Percentiles rank a stretch among this genome's conserved stretches.
phyloP scores from a whole-genome alignment of 2,329 filamentous ascomycete species.

The Nothopassalora personata region DNA sequence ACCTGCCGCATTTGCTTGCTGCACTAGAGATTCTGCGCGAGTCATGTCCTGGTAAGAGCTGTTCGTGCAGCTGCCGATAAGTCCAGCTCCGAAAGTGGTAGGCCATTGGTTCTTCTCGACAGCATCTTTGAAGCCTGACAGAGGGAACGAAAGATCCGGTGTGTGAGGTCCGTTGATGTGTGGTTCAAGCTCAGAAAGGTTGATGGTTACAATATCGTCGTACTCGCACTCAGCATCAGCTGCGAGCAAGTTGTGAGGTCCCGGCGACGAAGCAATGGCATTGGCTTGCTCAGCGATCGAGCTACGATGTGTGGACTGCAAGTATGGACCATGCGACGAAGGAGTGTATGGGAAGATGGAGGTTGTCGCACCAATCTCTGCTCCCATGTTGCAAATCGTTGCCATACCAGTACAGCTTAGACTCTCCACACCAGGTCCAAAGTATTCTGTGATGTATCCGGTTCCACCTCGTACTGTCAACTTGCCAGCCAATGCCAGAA shows the following conservation, averaged over 20 bases:
- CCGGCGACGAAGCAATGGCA: slow-evolving; percentile 53
- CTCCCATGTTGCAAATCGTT: slow-evolving; percentile 74
- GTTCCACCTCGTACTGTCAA: slow-evolving; percentile 88
- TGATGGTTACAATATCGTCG: slow-evolving; percentile 83
- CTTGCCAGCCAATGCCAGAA: slow-evolving; percentile 79
- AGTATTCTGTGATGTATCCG: slow-evolving; percentile 77
- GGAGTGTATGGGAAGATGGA: slow-evolving; percentile 90
- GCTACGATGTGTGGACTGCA: slow-evolving; percentile 73
- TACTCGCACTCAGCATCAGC: slow-evolving; percentile 81
- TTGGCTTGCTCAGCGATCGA: slow-evolving; percentile 64
- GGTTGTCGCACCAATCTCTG: slow-evolving; percentile 89
- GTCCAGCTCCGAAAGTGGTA: slow-evolving; percentile 78
- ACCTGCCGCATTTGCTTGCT: slow-evolving; percentile 83
- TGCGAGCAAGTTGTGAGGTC: slow-evolving; percentile 60
- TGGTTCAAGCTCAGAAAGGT: slow-evolving; percentile 66
- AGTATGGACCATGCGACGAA: slow-evolving; percentile 73
- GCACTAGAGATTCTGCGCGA: slow-evolving; percentile 83
- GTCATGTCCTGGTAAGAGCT: slow-evolving; percentile 99
- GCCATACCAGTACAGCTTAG: slow-evolving; percentile 91
- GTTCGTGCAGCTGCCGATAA: slow-evolving; percentile 98
- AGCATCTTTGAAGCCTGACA: slow-evolving; percentile 82
- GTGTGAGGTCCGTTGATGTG: slow-evolving; percentile 68
- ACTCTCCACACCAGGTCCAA: slow-evolving; percentile 77
- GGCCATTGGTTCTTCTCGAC: slow-evolving; percentile 87
- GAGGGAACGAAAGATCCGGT: slow-evolving; percentile 85